Percentiles rank a stretch among this genome's conserved stretches.
Evolutionary conservation across 2,329 filamentous ascomycete genomes (phyloP).

Genomic region (Scolecobasidium constrictum): DNA sequence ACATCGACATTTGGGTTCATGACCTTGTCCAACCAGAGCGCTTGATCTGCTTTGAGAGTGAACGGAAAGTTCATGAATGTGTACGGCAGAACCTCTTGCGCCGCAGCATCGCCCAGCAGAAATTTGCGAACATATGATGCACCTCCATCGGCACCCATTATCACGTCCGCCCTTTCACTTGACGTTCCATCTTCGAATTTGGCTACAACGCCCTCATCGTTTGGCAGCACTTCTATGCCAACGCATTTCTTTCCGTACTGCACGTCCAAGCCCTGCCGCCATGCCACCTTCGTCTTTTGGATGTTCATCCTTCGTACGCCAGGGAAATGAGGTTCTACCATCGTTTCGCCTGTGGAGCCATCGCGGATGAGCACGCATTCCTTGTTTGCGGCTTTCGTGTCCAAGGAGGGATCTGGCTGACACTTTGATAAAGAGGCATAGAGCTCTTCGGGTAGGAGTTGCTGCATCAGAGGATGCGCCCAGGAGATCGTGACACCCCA

Average conservation of each 20-base stretch:
- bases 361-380: constrained; percentile 8
- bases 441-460: constrained; percentile 7
- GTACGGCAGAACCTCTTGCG: constrained; percentile 9
- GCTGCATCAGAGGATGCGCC: constrained; percentile 8
- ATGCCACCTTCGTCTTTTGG: constrained; percentile 10
- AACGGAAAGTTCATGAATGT: constrained; percentile 11
- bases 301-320: constrained; percentile 9
- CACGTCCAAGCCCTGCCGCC: constrained; percentile 8
- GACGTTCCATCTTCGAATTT: constrained; percentile 10
- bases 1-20: constrained; percentile 12
- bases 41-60: constrained; percentile 8
- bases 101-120: constrained; percentile 9
- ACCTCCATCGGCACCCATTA: constrained; percentile 10
- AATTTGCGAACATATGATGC: constrained; percentile 7
- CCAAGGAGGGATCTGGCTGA: constrained; percentile 9
- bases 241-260: constrained; percentile 10
- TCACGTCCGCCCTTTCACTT: constrained; percentile 8
- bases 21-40: constrained; percentile 6
- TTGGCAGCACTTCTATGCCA: neutral
- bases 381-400: constrained; percentile 6
- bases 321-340: constrained; percentile 6
- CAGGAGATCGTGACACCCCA: constrained; percentile 9
- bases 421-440: constrained; percentile 2
- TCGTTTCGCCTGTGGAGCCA: constrained; percentile 8
- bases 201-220: constrained; percentile 8